These are phyloP conservation scores for Agrocybe chaxingu DNA, from an alignment of 768 basidiomycete species.

Conservation along the genomic window DNA sequence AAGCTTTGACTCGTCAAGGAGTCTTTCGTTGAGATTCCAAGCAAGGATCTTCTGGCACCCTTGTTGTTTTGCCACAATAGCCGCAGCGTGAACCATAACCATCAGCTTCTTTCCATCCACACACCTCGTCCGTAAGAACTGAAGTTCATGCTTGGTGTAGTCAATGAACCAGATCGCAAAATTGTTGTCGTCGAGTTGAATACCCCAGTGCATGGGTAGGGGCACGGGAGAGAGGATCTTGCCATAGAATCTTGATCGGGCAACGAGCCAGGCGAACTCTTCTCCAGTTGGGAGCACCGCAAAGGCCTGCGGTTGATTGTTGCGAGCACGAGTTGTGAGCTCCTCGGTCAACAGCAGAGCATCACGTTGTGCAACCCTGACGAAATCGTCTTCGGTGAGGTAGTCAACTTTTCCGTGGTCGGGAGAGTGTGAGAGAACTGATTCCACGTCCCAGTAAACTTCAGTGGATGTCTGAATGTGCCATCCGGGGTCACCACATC, in stretches of 20 bases:
- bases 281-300: neutral
- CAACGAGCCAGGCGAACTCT: neutral
- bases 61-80: neutral
- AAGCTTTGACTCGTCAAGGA: neutral
- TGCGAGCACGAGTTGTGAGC: neutral
- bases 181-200: neutral
- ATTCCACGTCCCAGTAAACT: neutral
- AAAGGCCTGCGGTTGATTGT: neutral
- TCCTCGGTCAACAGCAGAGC: neutral
- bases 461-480: neutral
- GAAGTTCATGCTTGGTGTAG: neutral
- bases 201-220: neutral
- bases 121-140: neutral
- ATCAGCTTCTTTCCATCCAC: neutral
- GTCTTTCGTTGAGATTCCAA: neutral
- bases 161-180: conserved; percentile 1
- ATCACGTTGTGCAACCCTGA: neutral
- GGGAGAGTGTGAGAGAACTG: neutral
- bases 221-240: neutral
- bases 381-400: neutral
- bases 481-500: neutral
- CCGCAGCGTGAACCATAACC: neutral
- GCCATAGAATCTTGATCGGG: neutral
- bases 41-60: neutral
- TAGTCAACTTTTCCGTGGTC: neutral